phyloP scores from a whole-genome alignment of 345 rosid genomes.

The Jatropha curcas region DNA sequence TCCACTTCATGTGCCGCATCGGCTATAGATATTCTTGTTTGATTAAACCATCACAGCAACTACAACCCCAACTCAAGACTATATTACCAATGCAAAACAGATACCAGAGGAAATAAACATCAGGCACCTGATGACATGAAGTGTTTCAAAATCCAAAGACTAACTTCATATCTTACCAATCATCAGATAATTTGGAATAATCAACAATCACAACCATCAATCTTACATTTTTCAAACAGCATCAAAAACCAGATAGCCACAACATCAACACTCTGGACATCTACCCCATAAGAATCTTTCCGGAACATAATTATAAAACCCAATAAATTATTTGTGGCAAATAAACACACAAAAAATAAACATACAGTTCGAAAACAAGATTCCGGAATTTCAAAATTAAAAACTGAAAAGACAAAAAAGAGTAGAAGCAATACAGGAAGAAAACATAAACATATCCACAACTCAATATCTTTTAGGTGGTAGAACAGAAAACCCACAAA shows the following conservation, averaged over 20 bases:
- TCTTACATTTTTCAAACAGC: constrained; percentile 61
- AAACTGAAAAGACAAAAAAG: background rate
- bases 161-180: constrained; percentile 44
- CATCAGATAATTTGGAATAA: constrained; percentile 31
- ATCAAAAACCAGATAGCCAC: constrained; percentile 59
- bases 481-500: constrained; percentile 18
- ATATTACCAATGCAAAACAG: constrained; percentile 26
- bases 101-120: constrained; percentile 29
- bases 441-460: constrained; percentile 10
- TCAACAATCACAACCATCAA: constrained; percentile 54
- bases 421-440: background rate
- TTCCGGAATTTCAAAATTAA: background rate
- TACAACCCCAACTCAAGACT: constrained; percentile 30
- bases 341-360: constrained; percentile 15
- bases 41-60: constrained; percentile 39
- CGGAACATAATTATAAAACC: constrained; percentile 72
- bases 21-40: constrained; percentile 24
- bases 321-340: constrained; percentile 45
- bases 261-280: constrained; percentile 58
- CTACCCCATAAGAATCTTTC: constrained; percentile 52
- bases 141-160: constrained; percentile 29
- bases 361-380: background rate
- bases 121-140: constrained; percentile 28
- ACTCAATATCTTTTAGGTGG: constrained; percentile 15
- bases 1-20: constrained; percentile 39